A percentile compares a stretch with the other conserved stretches of the same genome.
These are phyloP conservation scores for Stachybotrys chartarum DNA, from an alignment of 2,329 filamentous ascomycete species.

Conservation along the genomic window DNA sequence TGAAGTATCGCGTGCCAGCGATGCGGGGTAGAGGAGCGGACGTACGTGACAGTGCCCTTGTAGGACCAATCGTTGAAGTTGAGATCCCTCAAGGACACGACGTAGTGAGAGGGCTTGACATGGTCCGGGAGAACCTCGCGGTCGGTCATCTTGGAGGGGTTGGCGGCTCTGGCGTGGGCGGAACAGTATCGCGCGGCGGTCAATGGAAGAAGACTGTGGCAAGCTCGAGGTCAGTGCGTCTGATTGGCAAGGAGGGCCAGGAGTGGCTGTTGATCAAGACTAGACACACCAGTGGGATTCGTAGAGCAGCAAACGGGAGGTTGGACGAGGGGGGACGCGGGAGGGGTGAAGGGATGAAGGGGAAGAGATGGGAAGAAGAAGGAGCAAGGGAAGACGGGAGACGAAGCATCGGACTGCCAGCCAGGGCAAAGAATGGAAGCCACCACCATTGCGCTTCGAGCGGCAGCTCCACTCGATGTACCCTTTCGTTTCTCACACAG, in stretches of 20 bases:
- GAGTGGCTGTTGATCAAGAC: neutral
- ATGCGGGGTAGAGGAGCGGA: neutral
- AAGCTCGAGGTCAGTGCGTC: conserved; percentile 1
- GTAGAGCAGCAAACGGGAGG: too few species aligned
- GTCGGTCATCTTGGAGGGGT: conserved; percentile 41
- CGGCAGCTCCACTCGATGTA: neutral
- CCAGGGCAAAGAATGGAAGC: neutral
- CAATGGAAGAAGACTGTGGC: conserved; percentile 15
- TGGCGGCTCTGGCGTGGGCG: conserved; percentile 26
- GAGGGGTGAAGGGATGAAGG: neutral
- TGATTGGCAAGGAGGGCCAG: neutral
- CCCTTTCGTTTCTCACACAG: neutral
- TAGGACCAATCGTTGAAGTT: conserved; percentile 71
- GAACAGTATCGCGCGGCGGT: conserved; percentile 24
- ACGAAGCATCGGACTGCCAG: neutral
- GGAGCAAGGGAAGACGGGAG: neutral
- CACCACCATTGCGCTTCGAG: neutral
- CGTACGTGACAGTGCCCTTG: conserved; percentile 62
- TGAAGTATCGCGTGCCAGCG: neutral
- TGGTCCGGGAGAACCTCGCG: conserved; percentile 54
- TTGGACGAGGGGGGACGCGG: neutral
- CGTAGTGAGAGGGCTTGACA: conserved; percentile 81
- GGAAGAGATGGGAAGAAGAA: too few species aligned
- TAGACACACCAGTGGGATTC: too few species aligned
- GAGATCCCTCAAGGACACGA: conserved; percentile 72